These are phyloP conservation scores for Aspergillus steynii DNA, from an alignment of 495 filamentous ascomycete species.

Conservation along the genomic window DNA sequence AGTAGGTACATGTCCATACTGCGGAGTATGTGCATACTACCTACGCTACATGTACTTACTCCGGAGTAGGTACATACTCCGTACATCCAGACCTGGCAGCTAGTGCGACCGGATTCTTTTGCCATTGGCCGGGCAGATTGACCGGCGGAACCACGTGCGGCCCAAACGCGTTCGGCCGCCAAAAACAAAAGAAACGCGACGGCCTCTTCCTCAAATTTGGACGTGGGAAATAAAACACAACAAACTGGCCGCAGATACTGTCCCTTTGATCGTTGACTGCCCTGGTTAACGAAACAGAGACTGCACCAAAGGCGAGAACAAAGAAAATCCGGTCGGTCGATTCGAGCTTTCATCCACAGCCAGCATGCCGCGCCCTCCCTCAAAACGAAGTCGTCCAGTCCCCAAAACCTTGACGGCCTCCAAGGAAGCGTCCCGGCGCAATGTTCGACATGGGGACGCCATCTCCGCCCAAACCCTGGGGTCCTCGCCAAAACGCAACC, in stretches of 20 bases:
- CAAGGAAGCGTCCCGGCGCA: conserved; percentile 9
- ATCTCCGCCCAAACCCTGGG: conserved; percentile 8
- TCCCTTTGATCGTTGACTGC: not conserved
- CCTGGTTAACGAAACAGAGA: not conserved
- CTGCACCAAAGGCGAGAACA: too few species aligned
- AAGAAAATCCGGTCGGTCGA: not conserved
- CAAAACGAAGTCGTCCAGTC: conserved; percentile 37
- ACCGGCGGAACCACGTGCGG: not conserved
- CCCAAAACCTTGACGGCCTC: conserved; percentile 16
- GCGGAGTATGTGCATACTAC: too few species aligned
- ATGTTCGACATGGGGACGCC: not conserved
- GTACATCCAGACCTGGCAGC: too few species aligned
- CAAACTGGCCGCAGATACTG: not conserved
- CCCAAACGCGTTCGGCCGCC: not conserved
- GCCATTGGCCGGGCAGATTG: not conserved
- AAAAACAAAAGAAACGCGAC: not conserved
- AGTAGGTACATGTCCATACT: too few species aligned
- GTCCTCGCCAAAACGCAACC: conserved; percentile 6
- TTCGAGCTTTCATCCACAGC: not conserved
- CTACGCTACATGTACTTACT: too few species aligned
- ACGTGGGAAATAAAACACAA: not conserved
- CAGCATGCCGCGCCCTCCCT: conserved; percentile 45
- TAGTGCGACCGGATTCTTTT: too few species aligned
- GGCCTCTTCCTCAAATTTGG: too few species aligned
- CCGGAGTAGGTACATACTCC: too few species aligned